Conservation (phyloP, 208 protist genomes). For the Leishmania turanica region DNA sequence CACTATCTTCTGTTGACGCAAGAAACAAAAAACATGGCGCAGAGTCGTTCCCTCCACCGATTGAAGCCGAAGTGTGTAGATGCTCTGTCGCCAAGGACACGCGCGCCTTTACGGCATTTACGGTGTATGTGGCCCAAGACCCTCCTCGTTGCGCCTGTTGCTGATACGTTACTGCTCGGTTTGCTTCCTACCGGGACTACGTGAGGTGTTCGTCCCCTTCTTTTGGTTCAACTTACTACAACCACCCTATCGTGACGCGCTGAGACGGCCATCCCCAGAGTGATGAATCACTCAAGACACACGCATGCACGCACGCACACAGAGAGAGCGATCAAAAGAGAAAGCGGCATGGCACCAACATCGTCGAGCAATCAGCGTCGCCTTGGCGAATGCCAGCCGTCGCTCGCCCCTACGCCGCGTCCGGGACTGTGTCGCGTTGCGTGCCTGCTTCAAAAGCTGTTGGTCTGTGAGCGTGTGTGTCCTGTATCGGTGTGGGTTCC, state of each 20-base stretch:
- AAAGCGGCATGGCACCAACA: not conserved
- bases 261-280: not conserved
- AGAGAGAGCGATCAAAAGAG: not conserved
- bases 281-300: not conserved
- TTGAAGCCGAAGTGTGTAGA: not conserved
- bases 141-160: not conserved
- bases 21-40: not conserved
- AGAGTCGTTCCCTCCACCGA: not conserved
- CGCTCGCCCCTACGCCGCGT: not conserved
- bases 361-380: not conserved
- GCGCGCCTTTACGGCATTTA: not conserved
- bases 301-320: constrained; percentile 1
- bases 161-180: constrained; percentile 3
- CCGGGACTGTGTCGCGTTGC: not conserved
- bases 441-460: not conserved
- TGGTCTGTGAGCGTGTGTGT: not conserved
- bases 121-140: no score
- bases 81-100: not conserved
- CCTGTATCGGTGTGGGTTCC: not conserved
- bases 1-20: not conserved
- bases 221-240: not conserved
- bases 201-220: not conserved
- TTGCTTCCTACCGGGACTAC: constrained; percentile 1
- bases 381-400: not conserved
- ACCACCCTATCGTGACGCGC: not conserved